Base-by-base conservation (phyloP, 345 rosid genomes). In the Syzygium aromaticum region DNA sequence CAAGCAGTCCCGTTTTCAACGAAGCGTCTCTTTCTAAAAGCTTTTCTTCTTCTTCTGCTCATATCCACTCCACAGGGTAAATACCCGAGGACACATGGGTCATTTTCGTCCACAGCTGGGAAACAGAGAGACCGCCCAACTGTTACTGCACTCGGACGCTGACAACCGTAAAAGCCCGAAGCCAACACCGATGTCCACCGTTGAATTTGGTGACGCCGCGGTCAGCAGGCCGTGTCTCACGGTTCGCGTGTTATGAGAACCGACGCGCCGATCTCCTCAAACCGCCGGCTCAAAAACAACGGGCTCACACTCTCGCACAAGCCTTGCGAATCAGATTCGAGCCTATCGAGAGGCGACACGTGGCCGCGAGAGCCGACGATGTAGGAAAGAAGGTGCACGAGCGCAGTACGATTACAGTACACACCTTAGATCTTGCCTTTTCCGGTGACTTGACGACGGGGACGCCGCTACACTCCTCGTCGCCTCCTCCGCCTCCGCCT, bases 391-490 rank as follows among this genome's bases (percentile, higher is more conserved):
- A 33, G 38, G 49, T 19, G 82, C 82, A 73, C 27, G 82, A 73
- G 82, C 82, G 21, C 82, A 73, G 82, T 73, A 11, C 82, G 82
- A 38, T 38, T 19, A 43, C 49, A 73, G 73, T 33, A 85, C 86
- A 21, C 40, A 85, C 86, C 86, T 85, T 54, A 85, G 86, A 85
- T 85, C 86, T 85, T 61, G 86, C 64, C 51, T 23, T 25, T 25
- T 54, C 86, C 46, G 51, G 49, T 43, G 73, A 61, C 77, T 5
- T 73, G 82, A 28, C 52, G 86, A 40, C 64, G 28, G 49, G 86
- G n/a, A 57, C n/a, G 86, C 86, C n/a, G 86, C 86, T 85, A 33
- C 51, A 85, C 86, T 40, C 77, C 77, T 85, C 86, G 53, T 54
- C 59, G 30, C 86, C 86, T 17, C 61, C 86, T 10, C 64, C 87